Evolutionary conservation across 768 basidiomycete genomes (phyloP).

Genomic region (Tulasnella sp.): DNA sequence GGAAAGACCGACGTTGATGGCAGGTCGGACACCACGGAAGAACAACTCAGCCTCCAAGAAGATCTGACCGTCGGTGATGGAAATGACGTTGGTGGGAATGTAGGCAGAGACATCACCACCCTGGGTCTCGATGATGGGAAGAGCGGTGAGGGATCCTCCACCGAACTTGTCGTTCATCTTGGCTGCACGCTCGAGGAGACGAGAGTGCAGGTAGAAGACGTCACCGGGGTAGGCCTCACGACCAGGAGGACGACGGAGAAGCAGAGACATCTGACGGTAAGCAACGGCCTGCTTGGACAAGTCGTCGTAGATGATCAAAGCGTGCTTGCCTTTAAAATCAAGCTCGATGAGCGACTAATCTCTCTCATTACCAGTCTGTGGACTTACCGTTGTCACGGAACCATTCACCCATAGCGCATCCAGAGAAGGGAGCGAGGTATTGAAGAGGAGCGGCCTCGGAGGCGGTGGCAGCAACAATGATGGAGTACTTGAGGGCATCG

Average conservation of each 20-base stretch:
- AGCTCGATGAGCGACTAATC: neutral
- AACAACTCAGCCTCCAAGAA: conserved; percentile 99
- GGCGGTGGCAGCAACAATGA: conserved; percentile 98
- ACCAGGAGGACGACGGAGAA: conserved; percentile 99
- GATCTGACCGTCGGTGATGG: conserved; percentile 99
- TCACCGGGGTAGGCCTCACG: conserved; percentile 99
- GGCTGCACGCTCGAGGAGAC: conserved; percentile 98
- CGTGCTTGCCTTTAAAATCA: conserved; percentile 71
- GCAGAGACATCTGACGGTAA: conserved; percentile 99
- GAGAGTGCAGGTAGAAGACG: conserved; percentile 99
- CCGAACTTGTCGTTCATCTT: conserved; percentile 99
- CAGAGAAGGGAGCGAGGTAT: conserved; percentile 99
- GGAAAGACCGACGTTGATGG: conserved; percentile 99
- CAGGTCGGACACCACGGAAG: conserved; percentile 99
- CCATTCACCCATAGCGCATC: conserved; percentile 99
- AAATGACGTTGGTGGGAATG: conserved; percentile 96
- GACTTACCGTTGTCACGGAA: conserved; percentile 68
- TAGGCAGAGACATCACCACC: conserved; percentile 99
- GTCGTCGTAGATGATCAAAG: conserved; percentile 98
- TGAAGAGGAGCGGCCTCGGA: conserved; percentile 99
- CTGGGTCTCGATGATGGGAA: conserved; percentile 99
- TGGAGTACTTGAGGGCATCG: conserved; percentile 99
- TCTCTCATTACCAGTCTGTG: too few species aligned
- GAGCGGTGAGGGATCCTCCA: conserved; percentile 95
- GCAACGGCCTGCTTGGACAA: conserved; percentile 99